Conservation (phyloP, 2,329 filamentous ascomycete species). For the Cytospora piceicola region DNA sequence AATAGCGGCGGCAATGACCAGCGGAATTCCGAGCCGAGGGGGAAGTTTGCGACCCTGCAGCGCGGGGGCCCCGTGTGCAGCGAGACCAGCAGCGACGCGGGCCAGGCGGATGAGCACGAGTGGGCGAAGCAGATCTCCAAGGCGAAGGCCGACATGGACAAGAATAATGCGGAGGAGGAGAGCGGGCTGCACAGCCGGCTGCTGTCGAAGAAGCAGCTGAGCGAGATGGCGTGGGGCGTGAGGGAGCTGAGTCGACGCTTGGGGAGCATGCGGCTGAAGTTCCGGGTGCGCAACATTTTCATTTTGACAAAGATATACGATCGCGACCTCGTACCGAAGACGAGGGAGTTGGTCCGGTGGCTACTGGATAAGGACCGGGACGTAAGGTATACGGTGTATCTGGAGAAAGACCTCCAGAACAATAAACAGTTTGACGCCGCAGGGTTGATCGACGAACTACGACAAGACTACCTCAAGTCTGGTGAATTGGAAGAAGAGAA, state of each 20-base stretch:
- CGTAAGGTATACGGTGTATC: slow-evolving; percentile 75
- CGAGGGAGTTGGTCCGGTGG: slow-evolving; percentile 79
- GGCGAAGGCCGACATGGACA: slow-evolving; percentile 40
- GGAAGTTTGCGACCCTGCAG: slow-evolving; percentile 41
- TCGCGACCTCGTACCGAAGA: slow-evolving; percentile 74
- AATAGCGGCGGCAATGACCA: slow-evolving; percentile 32
- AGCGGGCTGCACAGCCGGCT: slow-evolving; percentile 64
- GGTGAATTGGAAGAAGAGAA: slow-evolving; percentile 41
- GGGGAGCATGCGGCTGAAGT: slow-evolving; percentile 79
- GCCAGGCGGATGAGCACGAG: slow-evolving; percentile 60
- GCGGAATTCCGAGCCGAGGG: slow-evolving; percentile 43
- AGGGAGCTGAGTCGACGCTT: slow-evolving; percentile 85
- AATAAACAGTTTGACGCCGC: slow-evolving; percentile 74
- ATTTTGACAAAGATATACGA: slow-evolving; percentile 93
- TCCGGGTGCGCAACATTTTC: slow-evolving; percentile 82
- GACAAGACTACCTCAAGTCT: slow-evolving; percentile 43
- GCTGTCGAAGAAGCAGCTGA: slow-evolving; percentile 90
- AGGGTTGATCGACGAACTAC: slow-evolving; percentile 69
- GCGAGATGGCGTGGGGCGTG: slow-evolving; percentile 96
- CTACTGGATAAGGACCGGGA: slow-evolving; percentile 72
- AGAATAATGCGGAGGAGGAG: slow-evolving; percentile 34
- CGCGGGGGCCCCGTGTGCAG: slow-evolving; percentile 39
- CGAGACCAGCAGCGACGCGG: slow-evolving; percentile 45
- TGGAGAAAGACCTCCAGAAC: slow-evolving; percentile 75
- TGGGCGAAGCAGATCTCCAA: slow-evolving; percentile 57